These are phyloP conservation scores for Euryodendron excelsum DNA, from an alignment of 148 eudicot species.

Conservation along the genomic window DNA sequence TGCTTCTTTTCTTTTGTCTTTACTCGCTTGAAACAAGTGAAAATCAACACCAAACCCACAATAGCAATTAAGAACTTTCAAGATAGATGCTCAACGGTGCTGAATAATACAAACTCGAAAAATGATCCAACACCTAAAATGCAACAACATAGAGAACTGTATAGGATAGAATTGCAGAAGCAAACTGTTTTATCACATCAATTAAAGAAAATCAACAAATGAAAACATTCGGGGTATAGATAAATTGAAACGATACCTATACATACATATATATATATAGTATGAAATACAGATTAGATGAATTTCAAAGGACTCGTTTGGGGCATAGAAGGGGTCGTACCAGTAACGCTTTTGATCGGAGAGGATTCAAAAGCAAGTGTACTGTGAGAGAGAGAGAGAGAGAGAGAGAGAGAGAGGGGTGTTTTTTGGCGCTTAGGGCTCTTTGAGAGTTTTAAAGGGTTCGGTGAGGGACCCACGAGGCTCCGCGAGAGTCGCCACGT, in stretches of 20 bases:
- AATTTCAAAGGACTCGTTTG: too few relatives aligned
- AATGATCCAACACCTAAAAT: background rate
- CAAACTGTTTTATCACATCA: background rate
- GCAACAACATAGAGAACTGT: background rate
- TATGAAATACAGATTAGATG: too few relatives aligned
- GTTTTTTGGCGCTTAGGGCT: slow-evolving; percentile 33
- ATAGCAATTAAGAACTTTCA: too few relatives aligned
- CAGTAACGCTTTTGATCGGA: slow-evolving; percentile 19
- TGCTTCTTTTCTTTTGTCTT: slow-evolving; percentile 3
- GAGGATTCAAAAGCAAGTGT: slow-evolving; percentile 12
- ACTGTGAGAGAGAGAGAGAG: slow-evolving; percentile 2
- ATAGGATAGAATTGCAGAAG: background rate
- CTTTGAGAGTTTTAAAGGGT: slow-evolving; percentile 32
- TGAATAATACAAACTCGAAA: background rate
- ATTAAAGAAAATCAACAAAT: background rate
- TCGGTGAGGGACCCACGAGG: slow-evolving; percentile 30
- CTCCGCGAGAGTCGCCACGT: slow-evolving; percentile 23
- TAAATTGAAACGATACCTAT: background rate
- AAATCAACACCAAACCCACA: slow-evolving; percentile 11
- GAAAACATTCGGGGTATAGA: background rate
- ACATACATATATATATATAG: too few relatives aligned
- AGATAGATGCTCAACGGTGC: too few relatives aligned
- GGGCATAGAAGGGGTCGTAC: slow-evolving; percentile 13
- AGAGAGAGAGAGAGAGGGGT: slow-evolving; percentile 14
- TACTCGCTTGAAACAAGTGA: background rate